A percentile compares a stretch with the other conserved stretches of the same genome.
Evolutionary conservation across 176 grass and related monocot species (phyloP).

Genomic region (Hordeum vulgare): MorexV3_pseudomolecules_assembly NC_058522.1:578394969-578395468

Average conservation of each 20-base stretch:
- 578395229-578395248: neutral
- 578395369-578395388: neutral
- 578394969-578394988: too few species aligned
- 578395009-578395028: neutral
- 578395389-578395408: neutral
- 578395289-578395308: constrained; percentile 14
- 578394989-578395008: too few species aligned
- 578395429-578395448: neutral
- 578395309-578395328: constrained; percentile 28
- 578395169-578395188: neutral
- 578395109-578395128: neutral
- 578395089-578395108: neutral
- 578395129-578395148: neutral
- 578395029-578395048: neutral
- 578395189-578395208: neutral
- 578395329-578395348: constrained; percentile 25
- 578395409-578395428: neutral
- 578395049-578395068: neutral
- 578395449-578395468: neutral
- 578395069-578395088: neutral
- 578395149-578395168: neutral
- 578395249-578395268: neutral
- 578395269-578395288: neutral
- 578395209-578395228: neutral
- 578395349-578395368: constrained; percentile 30